Base-by-base conservation (phyloP, 2,329 filamentous ascomycete genomes). In the Colletotrichum plurivorum region DNA sequence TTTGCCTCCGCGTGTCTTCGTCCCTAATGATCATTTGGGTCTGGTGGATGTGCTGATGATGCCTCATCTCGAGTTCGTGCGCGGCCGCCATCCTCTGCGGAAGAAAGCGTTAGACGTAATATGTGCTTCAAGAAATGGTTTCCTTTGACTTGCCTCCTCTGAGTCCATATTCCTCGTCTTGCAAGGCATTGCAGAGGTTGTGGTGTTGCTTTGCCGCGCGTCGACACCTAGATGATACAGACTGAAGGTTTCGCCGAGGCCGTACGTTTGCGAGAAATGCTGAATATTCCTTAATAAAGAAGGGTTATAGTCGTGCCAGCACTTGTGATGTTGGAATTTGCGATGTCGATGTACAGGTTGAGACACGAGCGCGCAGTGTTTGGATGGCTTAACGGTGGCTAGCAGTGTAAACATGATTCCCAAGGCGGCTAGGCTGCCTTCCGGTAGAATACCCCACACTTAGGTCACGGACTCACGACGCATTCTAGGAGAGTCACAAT, bases 1-100 rank as follows among this genome's bases (percentile, higher is more conserved):
- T 89, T 60, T 94, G 80, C 72, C 90, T 87, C 55, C 95, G 90
- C 46, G 89, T 84, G 69, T 91, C 89, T 78, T 98, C 95, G 72
- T 94, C 90, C 75, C 93, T 93, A 73, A 89, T 83, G 63, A 97
- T 85, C 12, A 91, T 83, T 61, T 93, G 88, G 43, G 92, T 87
- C 63, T 90, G 85, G 73, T 92, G 89, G 63, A 88, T 80, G 72
- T 87, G 88, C 69, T 87, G 85, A 73, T 92, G 89, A 77, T 95
- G 93, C 74, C 88, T 88, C 70, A 92, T 81, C 77, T 97, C 93
- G 61, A 94, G 86, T 25, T 85, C 79, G 71, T 87, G 85, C 43
- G 88, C 81, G 31, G 78, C 78, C 67, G 83, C 79, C 65, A 79
- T 76, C 67, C 81, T 83, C 87, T 89, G 57, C 49, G 45, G 45